Base-by-base conservation (phyloP, 129 eudicot genomes). In the Flaveria bidentis region DNA sequence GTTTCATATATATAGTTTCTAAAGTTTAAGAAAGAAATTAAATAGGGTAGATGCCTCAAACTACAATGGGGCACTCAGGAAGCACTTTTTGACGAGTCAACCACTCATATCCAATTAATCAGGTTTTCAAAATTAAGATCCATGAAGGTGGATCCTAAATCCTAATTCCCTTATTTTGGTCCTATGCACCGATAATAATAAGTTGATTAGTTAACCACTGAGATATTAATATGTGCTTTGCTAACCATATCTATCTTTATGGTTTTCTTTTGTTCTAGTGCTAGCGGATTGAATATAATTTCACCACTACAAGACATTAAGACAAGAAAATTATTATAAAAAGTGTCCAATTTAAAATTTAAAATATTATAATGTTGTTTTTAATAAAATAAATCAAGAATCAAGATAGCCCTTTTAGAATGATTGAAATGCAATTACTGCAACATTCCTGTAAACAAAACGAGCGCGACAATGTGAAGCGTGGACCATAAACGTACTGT, bases 191-290 rank as follows among this genome's bases (percentile, higher is more conserved):
- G 9, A 51, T n/a, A 0, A 51, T 51, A 4, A 51, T 51, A 10
- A n/a, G 60, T 5, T 53, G 25, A 53, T 53, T 53, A n/a, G 6
- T 53, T 17, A 53, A 18, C 25, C 25, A 57, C 10, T 20, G 22
- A 20, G 22, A 60, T 26, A 60, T 28, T 60, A 60, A 60, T 60
- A 60, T 60, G 67, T 25, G 17, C 22, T 52, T 5, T 11, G 41
- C 39, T 10, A 60, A 60, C n/a, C 39, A 9, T 23, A 60, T 25
- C 42, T 60, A 13, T 4, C 67, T 60, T 60, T 60, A 60, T 60
- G 17, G 42, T 60, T 60, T 57, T 60, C 67, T 60, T 60, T 60
- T 25, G 67, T 60, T 60, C 7, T 23, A 60, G 67, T 60, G 67
- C 67, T 60, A 60, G 41, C n/a, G 13, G 18, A 25, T 60, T 60